Evolutionary conservation across 805 yeast genomes (phyloP).

Genomic region (Kodamaea leandrae): DNA sequence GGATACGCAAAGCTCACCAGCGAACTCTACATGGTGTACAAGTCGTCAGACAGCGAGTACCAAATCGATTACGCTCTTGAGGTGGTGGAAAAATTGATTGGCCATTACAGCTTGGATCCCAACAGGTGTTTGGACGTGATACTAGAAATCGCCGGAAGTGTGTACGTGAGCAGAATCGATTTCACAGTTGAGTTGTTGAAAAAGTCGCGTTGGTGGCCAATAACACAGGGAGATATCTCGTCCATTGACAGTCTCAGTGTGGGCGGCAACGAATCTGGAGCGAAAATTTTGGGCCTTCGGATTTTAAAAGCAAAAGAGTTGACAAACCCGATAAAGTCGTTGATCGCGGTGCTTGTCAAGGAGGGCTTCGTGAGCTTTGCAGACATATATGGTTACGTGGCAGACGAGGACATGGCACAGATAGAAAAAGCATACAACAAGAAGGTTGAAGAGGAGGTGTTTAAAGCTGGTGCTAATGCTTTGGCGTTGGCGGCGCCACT

Average conservation of each 20-base stretch:
- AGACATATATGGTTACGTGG: slow-evolving; percentile 53
- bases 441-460: slow-evolving; percentile 52
- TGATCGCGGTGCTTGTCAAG: slow-evolving; percentile 58
- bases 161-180: slow-evolving; percentile 30
- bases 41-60: slow-evolving; percentile 36
- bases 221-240: slow-evolving; percentile 27
- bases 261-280: slow-evolving; percentile 59
- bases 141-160: slow-evolving; percentile 49
- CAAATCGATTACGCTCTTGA: slow-evolving; percentile 45
- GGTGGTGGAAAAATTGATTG: slow-evolving; percentile 59
- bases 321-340: slow-evolving; percentile 10
- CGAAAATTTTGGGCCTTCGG: slow-evolving; percentile 52
- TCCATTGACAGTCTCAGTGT: slow-evolving; percentile 30
- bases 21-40: slow-evolving; percentile 44
- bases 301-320: slow-evolving; percentile 17
- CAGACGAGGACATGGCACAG: slow-evolving; percentile 49
- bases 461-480: slow-evolving; percentile 68
- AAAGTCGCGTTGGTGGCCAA: slow-evolving; percentile 69
- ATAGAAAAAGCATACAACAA: slow-evolving; percentile 46
- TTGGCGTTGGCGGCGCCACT: slow-evolving; percentile 87
- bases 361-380: slow-evolving; percentile 65
- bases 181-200: slow-evolving; percentile 48
- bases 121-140: slow-evolving; percentile 63
- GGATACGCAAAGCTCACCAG: slow-evolving; percentile 69
- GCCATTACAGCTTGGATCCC: slow-evolving; percentile 75